Percentiles rank a stretch among this genome's conserved stretches.
phyloP scores from a whole-genome alignment of 495 filamentous ascomycete species.

The Penicillium pancosmium region DNA sequence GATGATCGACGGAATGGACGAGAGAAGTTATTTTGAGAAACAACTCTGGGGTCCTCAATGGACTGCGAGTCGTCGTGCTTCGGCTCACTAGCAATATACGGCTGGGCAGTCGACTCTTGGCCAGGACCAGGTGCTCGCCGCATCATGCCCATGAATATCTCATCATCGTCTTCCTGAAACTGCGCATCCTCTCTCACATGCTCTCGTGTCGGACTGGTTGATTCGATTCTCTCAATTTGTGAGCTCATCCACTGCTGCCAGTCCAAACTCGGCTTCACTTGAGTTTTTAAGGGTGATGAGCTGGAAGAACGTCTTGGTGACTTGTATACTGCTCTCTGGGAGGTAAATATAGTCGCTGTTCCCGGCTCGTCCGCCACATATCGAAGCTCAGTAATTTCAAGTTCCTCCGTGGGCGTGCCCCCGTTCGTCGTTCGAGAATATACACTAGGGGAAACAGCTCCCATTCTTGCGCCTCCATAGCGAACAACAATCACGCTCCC shows the following conservation, averaged over 20 bases:
- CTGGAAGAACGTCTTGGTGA: constrained; percentile 29
- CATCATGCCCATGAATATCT: constrained; percentile 19
- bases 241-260: constrained; percentile 55
- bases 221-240: constrained; percentile 43
- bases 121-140: constrained; percentile 8
- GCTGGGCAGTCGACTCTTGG: not conserved
- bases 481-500: constrained; percentile 26
- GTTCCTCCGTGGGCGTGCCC: constrained; percentile 32
- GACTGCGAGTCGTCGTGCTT: constrained; percentile 5
- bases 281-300: constrained; percentile 3
- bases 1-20: constrained; percentile 40
- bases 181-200: constrained; percentile 66
- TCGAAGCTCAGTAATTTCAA: constrained; percentile 7
- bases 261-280: constrained; percentile 36
- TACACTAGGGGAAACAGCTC: constrained; percentile 49
- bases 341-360: constrained; percentile 49
- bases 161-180: constrained; percentile 51
- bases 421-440: constrained; percentile 60
- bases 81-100: not conserved
- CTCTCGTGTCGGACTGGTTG: constrained; percentile 34
- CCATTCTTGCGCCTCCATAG: not conserved
- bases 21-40: constrained; percentile 39
- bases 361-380: constrained; percentile 32
- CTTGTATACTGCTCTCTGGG: constrained; percentile 41
- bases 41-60: constrained; percentile 12